These are phyloP conservation scores for Ganoderma multipileum DNA, from an alignment of 1,284 basidiomycete species.

Conservation along the genomic window DNA sequence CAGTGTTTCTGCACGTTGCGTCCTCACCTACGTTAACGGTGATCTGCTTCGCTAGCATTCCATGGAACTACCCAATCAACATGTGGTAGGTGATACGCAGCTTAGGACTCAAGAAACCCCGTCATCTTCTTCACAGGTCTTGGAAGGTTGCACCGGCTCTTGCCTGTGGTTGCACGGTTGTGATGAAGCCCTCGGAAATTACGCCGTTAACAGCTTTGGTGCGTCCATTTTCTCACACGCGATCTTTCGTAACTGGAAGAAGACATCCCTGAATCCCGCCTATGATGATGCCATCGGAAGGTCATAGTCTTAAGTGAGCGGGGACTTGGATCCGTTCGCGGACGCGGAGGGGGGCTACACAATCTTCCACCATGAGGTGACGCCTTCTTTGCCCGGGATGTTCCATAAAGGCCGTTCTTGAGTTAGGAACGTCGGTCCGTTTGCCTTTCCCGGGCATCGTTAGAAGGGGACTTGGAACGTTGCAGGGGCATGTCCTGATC, in stretches of 20 bases:
- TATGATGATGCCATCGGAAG: not conserved
- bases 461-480: not conserved
- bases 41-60: slow-evolving; percentile 63
- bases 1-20: slow-evolving; percentile 14
- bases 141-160: slow-evolving; percentile 94
- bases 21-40: not conserved
- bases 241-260: too few species aligned
- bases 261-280: not conserved
- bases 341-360: not conserved
- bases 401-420: not conserved
- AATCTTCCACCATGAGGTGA: not conserved
- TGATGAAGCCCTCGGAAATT: slow-evolving; percentile 93
- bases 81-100: slow-evolving; percentile 70
- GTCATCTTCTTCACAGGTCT: slow-evolving; percentile 55
- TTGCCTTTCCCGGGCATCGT: not conserved
- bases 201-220: slow-evolving; percentile 90
- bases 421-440: not conserved
- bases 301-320: not conserved
- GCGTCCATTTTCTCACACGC: slow-evolving; percentile 36
- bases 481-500: slow-evolving; percentile 4
- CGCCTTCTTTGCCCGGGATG: not conserved
- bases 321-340: not conserved
- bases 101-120: not conserved
- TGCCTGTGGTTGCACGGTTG: slow-evolving; percentile 86
- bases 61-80: slow-evolving; percentile 92